Evolutionary conservation across 192 early-diverging fungal genomes (phyloP).

Genomic region (Globomyces pollinis-pini): DNA sequence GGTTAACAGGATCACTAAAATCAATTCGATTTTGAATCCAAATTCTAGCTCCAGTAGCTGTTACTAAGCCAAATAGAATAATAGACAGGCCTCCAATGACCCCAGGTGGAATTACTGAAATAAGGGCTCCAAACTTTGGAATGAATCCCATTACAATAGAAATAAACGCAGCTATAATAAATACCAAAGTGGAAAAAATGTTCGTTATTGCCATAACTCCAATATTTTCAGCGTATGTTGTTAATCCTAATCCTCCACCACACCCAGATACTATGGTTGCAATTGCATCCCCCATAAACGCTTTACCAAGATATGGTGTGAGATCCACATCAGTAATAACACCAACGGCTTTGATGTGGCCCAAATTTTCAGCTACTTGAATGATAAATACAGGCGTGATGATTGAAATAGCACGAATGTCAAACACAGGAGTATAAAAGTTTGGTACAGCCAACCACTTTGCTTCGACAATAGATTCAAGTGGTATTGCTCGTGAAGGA

Average conservation of each 20-base stretch:
- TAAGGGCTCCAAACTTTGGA: constrained; percentile 49
- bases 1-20: constrained; percentile 41
- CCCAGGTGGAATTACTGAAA: constrained; percentile 43
- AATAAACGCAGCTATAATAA: constrained; percentile 43
- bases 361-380: constrained; percentile 48
- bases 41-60: constrained; percentile 47
- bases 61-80: constrained; percentile 46
- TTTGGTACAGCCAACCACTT: constrained; percentile 42
- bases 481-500: background rate
- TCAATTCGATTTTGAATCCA: constrained; percentile 50
- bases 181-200: constrained; percentile 46
- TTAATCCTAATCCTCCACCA: constrained; percentile 42
- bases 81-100: constrained; percentile 50
- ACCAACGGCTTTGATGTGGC: constrained; percentile 48
- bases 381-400: constrained; percentile 50
- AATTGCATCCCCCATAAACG: constrained; percentile 47
- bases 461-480: constrained; percentile 11
- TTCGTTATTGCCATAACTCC: constrained; percentile 47
- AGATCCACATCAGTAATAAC: constrained; percentile 38
- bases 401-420: constrained; percentile 35
- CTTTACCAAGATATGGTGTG: constrained; percentile 44
- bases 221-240: constrained; percentile 57
- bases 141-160: constrained; percentile 48
- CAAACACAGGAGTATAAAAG: constrained; percentile 34
- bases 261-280: constrained; percentile 42